Conservation (phyloP, 768 basidiomycete genomes). For the Galerina marginata region DNA sequence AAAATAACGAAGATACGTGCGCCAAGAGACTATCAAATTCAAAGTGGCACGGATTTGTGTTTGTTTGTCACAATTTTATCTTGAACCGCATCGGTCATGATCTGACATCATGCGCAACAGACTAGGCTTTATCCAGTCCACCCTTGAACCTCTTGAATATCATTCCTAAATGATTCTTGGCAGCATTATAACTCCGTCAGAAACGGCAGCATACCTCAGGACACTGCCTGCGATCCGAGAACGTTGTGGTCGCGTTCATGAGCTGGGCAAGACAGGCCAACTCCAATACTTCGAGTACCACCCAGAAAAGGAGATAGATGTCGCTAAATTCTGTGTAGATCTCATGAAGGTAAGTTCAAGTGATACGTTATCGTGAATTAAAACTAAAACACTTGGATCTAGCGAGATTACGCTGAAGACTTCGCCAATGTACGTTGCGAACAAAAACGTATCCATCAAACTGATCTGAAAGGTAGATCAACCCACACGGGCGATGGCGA, state of each 20-base stretch:
- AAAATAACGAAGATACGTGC: no score
- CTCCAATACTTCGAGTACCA: constrained; percentile 89
- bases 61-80: neutral
- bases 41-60: neutral
- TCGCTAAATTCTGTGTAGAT: constrained; percentile 73
- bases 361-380: neutral
- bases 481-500: constrained; percentile 89
- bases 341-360: constrained; percentile 74
- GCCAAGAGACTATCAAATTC: no score
- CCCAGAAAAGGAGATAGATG: constrained; percentile 72
- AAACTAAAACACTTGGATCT: constrained; percentile 10
- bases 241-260: constrained; percentile 78
- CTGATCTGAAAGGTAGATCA: constrained; percentile 56
- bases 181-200: constrained; percentile 31
- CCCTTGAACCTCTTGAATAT: no score
- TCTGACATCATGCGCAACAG: no score
- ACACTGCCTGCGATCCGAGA: constrained; percentile 91
- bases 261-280: constrained; percentile 74
- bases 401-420: constrained; percentile 80
- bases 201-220: constrained; percentile 72
- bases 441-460: neutral
- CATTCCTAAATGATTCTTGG: constrained; percentile 37
- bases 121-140: neutral
- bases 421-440: constrained; percentile 58
- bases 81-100: no score